Percentiles rank a stretch among this genome's conserved stretches.
These are phyloP conservation scores for Fusarium paranaense DNA, from an alignment of 2,329 filamentous ascomycete species.

Conservation along the genomic window DNA sequence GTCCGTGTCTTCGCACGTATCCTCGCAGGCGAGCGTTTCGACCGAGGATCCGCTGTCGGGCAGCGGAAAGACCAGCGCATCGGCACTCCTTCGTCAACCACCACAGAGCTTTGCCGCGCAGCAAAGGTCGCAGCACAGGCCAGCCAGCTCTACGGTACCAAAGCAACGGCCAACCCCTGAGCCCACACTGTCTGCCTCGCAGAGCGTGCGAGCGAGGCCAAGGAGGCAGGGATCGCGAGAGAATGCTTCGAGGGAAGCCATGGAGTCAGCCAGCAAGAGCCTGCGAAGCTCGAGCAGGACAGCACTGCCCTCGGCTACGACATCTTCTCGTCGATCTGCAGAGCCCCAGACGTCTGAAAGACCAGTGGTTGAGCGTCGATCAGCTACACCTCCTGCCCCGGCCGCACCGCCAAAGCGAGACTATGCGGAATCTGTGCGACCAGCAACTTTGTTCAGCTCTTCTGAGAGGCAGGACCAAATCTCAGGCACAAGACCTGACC, in stretches of 20 bases:
- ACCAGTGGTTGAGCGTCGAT: constrained; percentile 43
- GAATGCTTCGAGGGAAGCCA: constrained; percentile 32
- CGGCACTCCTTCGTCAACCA: constrained; percentile 62
- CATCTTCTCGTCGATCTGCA: constrained; percentile 44
- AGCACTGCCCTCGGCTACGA: constrained; percentile 37
- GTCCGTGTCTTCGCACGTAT: constrained; percentile 36
- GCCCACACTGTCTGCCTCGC: constrained; percentile 40
- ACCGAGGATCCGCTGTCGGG: constrained; percentile 51
- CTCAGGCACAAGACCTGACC: constrained; percentile 66
- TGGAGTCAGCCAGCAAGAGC: constrained; percentile 42
- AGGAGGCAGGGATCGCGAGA: constrained; percentile 46
- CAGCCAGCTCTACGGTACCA: constrained; percentile 44
- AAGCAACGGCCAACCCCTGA: constrained; percentile 44
- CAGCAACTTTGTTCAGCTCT: constrained; percentile 67
- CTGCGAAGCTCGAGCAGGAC: constrained; percentile 46
- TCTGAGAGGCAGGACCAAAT: constrained; percentile 63
- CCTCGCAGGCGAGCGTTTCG: constrained; percentile 43
- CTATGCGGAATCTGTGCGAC: constrained; percentile 48
- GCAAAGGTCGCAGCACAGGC: constrained; percentile 68
- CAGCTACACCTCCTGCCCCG: constrained; percentile 42
- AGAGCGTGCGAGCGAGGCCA: constrained; percentile 45
- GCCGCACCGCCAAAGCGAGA: constrained; percentile 42
- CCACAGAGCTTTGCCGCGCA: constrained; percentile 76
- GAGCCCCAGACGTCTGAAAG: constrained; percentile 39
- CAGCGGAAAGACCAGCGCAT: constrained; percentile 49